Evolutionary conservation across 352 stramenopile genomes (phyloP).

Genomic region (Pythium scleroteichum): DNA sequence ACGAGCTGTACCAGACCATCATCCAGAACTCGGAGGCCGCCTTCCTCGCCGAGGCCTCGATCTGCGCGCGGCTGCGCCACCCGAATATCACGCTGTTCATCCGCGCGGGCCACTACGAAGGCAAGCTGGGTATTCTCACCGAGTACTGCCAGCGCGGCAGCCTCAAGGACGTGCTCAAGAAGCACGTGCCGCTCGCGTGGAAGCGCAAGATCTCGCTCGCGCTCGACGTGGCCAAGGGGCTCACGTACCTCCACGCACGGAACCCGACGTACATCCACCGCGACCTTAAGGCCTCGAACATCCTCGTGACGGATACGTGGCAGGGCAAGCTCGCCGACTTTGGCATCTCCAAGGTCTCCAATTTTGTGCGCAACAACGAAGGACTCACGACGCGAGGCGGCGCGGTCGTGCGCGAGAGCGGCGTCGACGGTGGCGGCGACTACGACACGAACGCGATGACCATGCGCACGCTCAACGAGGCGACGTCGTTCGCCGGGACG

Average conservation of each 20-base stretch:
- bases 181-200: slow-evolving; percentile 56
- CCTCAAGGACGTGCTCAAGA: slow-evolving; percentile 72
- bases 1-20: slow-evolving; percentile 66
- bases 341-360: slow-evolving; percentile 35
- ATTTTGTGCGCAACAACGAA: slow-evolving; percentile 38
- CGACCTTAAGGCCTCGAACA: slow-evolving; percentile 75
- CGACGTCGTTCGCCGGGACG: slow-evolving; percentile 65
- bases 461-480: slow-evolving; percentile 48
- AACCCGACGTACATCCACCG: slow-evolving; percentile 79
- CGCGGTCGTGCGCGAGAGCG: slow-evolving; percentile 10
- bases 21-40: slow-evolving; percentile 68
- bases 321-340: slow-evolving; percentile 60
- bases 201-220: slow-evolving; percentile 59
- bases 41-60: slow-evolving; percentile 63
- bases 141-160: slow-evolving; percentile 69
- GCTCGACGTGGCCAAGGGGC: slow-evolving; percentile 57
- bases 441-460: slow-evolving; percentile 29
- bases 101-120: slow-evolving; percentile 58
- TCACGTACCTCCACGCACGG: slow-evolving; percentile 70
- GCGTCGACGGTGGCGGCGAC: not conserved
- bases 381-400: slow-evolving; percentile 26
- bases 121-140: slow-evolving; percentile 68
- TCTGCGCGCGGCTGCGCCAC: slow-evolving; percentile 61
- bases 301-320: slow-evolving; percentile 73
- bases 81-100: slow-evolving; percentile 78